Conservation (phyloP, 2,329 filamentous ascomycete species). For the Epichloe glyceriae region DNA sequence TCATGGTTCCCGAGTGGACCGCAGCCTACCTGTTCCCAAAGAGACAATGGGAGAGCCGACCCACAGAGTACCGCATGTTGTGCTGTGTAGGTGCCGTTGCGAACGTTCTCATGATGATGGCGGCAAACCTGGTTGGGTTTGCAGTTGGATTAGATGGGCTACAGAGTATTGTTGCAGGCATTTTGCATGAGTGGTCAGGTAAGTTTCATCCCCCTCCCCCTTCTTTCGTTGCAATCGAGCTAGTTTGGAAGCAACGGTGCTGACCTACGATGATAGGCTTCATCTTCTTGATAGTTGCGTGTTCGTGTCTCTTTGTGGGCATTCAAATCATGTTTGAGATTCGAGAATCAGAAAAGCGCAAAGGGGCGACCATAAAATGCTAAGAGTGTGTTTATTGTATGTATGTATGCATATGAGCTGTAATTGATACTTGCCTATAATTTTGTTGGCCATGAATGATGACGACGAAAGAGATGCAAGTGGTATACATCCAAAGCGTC, state of each 20-base stretch:
- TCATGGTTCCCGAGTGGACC: conserved; percentile 79
- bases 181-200: conserved; percentile 63
- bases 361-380: conserved; percentile 74
- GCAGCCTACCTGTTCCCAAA: conserved; percentile 60
- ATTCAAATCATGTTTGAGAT: conserved; percentile 96
- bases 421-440: too few relatives aligned
- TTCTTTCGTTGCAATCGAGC: not conserved
- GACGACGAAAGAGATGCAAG: too few relatives aligned
- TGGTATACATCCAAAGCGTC: too few relatives aligned
- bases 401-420: not conserved
- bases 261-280: conserved; percentile 38
- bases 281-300: conserved; percentile 60
- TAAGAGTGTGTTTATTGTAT: not conserved
- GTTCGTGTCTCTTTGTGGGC: conserved; percentile 65
- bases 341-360: conserved; percentile 68
- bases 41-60: conserved; percentile 54
- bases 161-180: conserved; percentile 59
- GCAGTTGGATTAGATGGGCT: conserved; percentile 83
- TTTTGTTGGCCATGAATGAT: not conserved
- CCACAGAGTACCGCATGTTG: conserved; percentile 64
- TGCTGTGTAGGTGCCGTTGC: conserved; percentile 68
- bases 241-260: not conserved
- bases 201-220: conserved; percentile 13
- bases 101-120: conserved; percentile 92
- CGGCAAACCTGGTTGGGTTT: conserved; percentile 88